Evolutionary conservation across 495 filamentous ascomycete genomes (phyloP), one percentile per base, ranked within the genome.

Genomic region (Penicillium egyptiacum): DNA sequence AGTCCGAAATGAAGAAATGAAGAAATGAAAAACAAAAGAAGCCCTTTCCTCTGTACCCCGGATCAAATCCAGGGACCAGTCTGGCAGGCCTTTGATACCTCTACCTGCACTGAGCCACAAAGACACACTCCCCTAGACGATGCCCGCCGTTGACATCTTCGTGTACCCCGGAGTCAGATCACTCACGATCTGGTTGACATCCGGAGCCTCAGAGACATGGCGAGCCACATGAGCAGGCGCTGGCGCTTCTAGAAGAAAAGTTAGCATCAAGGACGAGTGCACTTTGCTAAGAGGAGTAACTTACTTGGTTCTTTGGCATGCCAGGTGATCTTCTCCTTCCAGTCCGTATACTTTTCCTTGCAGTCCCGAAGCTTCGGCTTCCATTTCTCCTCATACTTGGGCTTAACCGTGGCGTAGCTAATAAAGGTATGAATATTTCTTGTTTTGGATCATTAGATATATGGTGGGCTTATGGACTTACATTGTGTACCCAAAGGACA

Each of bases 51-150:
- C 25, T 1, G 30, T 33, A 33, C 14, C 9, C 14, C 6, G 1
- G 28, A 28, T n/a, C 8, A 17, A 9, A 14, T 46, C 6, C 1
- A 30, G 44, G 16, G 25, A 47, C 30, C 25, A 47, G 44, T 12
- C 44, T 25, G 16, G 44, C 44, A 28, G 44, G 44, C 25, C 44
- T 47, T 47, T 28, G 8, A 30, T 47, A 47, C 25, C 44, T 47
- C 44, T 47, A 47, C 23, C 25, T 9, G 25, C 6, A 51, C 48
- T 19, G 14, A 40, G 48, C 31, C 33, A 33, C 20, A 12, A 1
- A 22, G 20, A 22, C 11, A 5, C 22, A 16, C 30, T 11, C 39
- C 16, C 30, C 41, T n/a, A 26, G 25, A 7, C 14, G 16, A 11
- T n/a, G 19, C 4, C 14, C 4, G 42, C 42, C n/a, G 53, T 26